Base-by-base conservation (phyloP, 2,329 filamentous ascomycete genomes). In the Ceratocystis papillata region DNA sequence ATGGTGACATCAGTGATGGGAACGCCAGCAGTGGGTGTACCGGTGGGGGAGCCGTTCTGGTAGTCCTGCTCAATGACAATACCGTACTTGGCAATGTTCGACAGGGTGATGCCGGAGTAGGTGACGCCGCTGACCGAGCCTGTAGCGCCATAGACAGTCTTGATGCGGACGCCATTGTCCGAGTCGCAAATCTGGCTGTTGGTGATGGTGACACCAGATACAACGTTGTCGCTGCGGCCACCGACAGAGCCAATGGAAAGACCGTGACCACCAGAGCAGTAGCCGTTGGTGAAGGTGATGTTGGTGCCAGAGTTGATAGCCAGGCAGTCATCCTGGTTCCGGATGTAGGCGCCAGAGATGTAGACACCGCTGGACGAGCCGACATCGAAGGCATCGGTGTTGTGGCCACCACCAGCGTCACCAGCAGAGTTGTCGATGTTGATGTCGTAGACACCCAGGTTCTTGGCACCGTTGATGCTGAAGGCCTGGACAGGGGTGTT, bases 311-410 rank as follows among this genome's bases (percentile, higher is more conserved):
- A 82, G 75, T 83, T 85, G 68, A 82, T 72, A 30, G 83, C 82
- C 6, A 85, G 75, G 69, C 83, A 85, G 71, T 85, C 83, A 67
- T 85, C 83, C 74, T 85, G 83, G 76, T 85, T 85, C 72, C 81
- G 78, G 65, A 85, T 77, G 44, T 75, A 77, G 50, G 81, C 80
- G 46, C 78, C 79, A 20, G 75, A 76, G 68, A 85, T 84, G 67
- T 75, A 77, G 28, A 85, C 76, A 50, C 76, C 76, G 25, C 71
- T 75, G 45, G 78, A 81, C 45, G 72, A 75, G 62, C 80, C 79
- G 62, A 85, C 77, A 67, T 85, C 81, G 69, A 85, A 85, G 0
- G 77, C 83, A 70, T 85, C 83, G 0, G 82, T 85, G 76, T 85
- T 85, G 70, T 80, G 73, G 6, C 73, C 75, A 20, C 72, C 72